These are phyloP conservation scores for Colletotrichum orchidophilum DNA, from an alignment of 2,329 filamentous ascomycete species.

Conservation along the genomic window DNA sequence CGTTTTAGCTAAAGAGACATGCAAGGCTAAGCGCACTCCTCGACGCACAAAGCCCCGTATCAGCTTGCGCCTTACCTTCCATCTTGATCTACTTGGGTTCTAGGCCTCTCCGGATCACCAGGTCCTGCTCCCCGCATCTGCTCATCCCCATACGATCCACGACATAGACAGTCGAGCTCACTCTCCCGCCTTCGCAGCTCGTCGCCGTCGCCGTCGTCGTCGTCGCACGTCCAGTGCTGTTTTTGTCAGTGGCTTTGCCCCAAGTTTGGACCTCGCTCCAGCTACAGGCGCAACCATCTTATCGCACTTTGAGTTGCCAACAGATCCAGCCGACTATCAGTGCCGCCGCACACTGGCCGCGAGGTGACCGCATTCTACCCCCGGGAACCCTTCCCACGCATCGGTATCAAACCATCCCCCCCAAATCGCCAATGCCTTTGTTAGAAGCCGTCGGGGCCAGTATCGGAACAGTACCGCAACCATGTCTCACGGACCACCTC, in stretches of 20 bases:
- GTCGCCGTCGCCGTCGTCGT: neutral
- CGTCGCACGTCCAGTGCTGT: neutral
- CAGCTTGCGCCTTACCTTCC: neutral
- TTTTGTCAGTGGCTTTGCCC: neutral
- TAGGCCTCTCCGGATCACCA: slow-evolving; percentile 11
- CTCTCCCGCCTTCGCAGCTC: slow-evolving; percentile 3
- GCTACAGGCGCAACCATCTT: neutral
- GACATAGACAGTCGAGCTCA: neutral
- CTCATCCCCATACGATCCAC: neutral
- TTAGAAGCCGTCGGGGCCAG: slow-evolving; percentile 26
- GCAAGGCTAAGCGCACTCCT: slow-evolving; percentile 6
- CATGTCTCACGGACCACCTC: slow-evolving; percentile 49
- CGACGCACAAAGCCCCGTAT: slow-evolving; percentile 21
- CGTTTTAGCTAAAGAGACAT: neutral
- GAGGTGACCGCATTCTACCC: slow-evolving; percentile 13
- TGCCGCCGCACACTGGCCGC: neutral
- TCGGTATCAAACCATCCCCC: neutral
- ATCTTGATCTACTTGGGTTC: neutral
- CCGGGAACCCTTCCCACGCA: neutral
- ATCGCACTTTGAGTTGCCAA: slow-evolving; percentile 17
- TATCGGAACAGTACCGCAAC: slow-evolving; percentile 35
- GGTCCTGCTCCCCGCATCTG: slow-evolving; percentile 9
- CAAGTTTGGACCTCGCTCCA: neutral
- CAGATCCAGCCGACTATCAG: slow-evolving; percentile 1
- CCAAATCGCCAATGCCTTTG: slow-evolving; percentile 30